Percentiles rank a stretch among this genome's conserved stretches.
Conservation (phyloP, 2,329 filamentous ascomycete genomes). For the Emydomyces testavorans region DNA sequence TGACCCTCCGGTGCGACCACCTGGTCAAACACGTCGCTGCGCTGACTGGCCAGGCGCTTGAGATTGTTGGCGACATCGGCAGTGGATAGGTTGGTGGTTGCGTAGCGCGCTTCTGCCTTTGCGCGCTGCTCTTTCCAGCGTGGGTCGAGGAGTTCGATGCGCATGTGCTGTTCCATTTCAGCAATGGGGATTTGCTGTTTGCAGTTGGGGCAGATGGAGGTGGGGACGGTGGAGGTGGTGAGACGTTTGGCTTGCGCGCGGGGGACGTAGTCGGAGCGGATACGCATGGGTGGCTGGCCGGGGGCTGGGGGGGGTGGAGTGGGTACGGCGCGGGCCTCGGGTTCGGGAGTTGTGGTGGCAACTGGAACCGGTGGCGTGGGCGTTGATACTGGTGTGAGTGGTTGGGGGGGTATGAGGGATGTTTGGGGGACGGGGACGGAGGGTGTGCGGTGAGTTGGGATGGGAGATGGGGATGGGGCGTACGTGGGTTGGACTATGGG, state of each 20-base stretch:
- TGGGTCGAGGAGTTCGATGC: constrained; percentile 86
- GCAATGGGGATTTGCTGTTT: constrained; percentile 75
- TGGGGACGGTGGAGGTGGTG: constrained; percentile 49
- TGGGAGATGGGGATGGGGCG: constrained; percentile 20
- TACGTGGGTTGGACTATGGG: constrained; percentile 28
- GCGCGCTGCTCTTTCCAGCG: constrained; percentile 92
- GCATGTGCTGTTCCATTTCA: constrained; percentile 85
- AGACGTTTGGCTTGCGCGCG: constrained; percentile 63
- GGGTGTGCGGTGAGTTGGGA: constrained; percentile 21
- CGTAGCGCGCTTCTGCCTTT: constrained; percentile 71
- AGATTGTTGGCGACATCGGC: constrained; percentile 85
- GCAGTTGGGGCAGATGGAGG: constrained; percentile 79
- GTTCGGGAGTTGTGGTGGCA: constrained; percentile 21
- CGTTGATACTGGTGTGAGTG: constrained; percentile 24
- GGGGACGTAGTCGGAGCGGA: constrained; percentile 85
- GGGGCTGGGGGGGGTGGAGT: constrained; percentile 26
- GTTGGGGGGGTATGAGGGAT: constrained; percentile 20
- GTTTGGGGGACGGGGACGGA: constrained; percentile 20
- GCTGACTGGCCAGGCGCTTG: constrained; percentile 83
- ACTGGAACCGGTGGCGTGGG: constrained; percentile 37
- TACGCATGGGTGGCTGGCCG: constrained; percentile 58
- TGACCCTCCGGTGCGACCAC: constrained; percentile 14
- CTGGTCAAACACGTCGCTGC: constrained; percentile 73
- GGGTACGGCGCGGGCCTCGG: constrained; percentile 28
- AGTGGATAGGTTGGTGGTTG: constrained; percentile 75